Percentiles rank a stretch among this genome's conserved stretches.
These are phyloP conservation scores for Luvunga scandens DNA, from an alignment of 345 rosid genomes.

Conservation along the genomic window DNA sequence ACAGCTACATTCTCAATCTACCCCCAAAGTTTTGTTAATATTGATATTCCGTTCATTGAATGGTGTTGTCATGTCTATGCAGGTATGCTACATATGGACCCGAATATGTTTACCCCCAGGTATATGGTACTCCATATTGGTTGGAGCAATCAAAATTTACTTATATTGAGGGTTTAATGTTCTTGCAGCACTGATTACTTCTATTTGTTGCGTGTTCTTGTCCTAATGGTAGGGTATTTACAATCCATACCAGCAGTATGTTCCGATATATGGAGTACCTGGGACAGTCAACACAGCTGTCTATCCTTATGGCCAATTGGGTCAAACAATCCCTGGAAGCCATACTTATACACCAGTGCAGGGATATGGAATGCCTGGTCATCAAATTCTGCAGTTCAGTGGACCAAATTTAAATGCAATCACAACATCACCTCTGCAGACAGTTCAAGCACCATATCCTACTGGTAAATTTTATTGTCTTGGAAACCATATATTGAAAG, in stretches of 20 bases:
- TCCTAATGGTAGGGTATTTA: slow-evolving; percentile 51
- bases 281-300: slow-evolving; percentile 56
- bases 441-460: slow-evolving; percentile 73
- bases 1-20: slow-evolving; percentile 1
- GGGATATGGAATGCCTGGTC: slow-evolving; percentile 71
- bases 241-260: slow-evolving; percentile 85
- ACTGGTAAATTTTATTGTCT: slow-evolving; percentile 34
- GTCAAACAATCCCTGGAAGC: slow-evolving; percentile 61
- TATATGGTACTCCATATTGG: slow-evolving; percentile 24
- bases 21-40: slow-evolving; percentile 1
- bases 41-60: neutral
- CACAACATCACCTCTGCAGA: slow-evolving; percentile 59
- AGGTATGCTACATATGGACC: slow-evolving; percentile 79
- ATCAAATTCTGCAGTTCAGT: slow-evolving; percentile 65
- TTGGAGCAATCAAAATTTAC: neutral
- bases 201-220: slow-evolving; percentile 7
- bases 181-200: neutral
- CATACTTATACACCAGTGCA: slow-evolving; percentile 68
- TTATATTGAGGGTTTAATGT: neutral
- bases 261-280: slow-evolving; percentile 78
- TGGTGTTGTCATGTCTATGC: slow-evolving; percentile 24
- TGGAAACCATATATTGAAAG: neutral
- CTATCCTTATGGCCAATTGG: slow-evolving; percentile 69
- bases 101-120: slow-evolving; percentile 84
- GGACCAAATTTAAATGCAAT: slow-evolving; percentile 57